phyloP scores from a whole-genome alignment of 2,329 filamentous ascomycete species.

The Neurospora crassa region DNA sequence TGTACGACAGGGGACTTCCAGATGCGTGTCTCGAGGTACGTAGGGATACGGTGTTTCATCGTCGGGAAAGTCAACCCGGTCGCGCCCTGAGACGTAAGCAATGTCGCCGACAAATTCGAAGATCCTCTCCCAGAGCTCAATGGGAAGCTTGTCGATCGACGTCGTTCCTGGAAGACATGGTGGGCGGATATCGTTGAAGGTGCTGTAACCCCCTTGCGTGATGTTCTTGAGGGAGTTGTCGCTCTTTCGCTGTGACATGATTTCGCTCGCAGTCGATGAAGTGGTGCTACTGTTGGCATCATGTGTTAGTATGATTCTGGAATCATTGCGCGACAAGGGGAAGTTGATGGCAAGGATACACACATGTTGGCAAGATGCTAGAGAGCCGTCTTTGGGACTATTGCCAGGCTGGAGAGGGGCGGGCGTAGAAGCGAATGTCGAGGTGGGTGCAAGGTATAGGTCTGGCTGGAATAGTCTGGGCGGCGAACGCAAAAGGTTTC shows the following conservation, averaged over 20 bases:
- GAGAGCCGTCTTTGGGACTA: not conserved
- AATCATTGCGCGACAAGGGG: not conserved
- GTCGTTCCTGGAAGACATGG: not conserved
- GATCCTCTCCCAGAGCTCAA: not conserved
- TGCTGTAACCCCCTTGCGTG: not conserved
- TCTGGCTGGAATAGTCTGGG: not conserved
- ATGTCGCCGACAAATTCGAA: not conserved
- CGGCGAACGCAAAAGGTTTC: not conserved
- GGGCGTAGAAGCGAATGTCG: not conserved
- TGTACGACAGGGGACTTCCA: not conserved
- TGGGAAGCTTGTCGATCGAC: not conserved
- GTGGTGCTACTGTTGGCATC: not conserved
- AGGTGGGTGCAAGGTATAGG: not conserved
- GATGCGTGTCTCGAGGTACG: not conserved
- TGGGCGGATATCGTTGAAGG: not conserved
- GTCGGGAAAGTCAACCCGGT: not conserved
- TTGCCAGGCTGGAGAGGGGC: not conserved
- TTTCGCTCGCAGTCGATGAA: not conserved
- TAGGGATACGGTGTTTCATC: not conserved
- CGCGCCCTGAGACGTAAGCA: not conserved
- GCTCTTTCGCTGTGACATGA: not conserved
- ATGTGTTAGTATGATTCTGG: not conserved
- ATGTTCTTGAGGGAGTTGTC: not conserved
- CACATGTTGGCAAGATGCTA: not conserved
- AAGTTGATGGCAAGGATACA: not conserved